phyloP scores from a whole-genome alignment of 2,329 filamentous ascomycete genomes.

The Zymoseptoria pseudotritici region DNA sequence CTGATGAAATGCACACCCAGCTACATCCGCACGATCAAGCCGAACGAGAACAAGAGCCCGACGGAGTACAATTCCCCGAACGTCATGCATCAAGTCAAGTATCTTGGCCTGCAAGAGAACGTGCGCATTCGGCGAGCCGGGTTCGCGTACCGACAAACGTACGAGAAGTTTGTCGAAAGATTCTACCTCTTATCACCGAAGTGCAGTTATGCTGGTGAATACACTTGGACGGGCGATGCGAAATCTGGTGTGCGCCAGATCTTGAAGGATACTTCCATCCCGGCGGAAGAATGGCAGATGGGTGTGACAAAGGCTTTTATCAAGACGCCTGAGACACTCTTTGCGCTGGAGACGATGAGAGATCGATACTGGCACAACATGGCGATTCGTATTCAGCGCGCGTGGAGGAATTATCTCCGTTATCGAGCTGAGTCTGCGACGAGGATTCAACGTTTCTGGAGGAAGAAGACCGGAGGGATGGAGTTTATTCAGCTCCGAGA shows the following conservation, averaged over 20 bases:
- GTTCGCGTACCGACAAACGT: constrained; percentile 93
- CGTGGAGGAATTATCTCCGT: constrained; percentile 91
- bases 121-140: constrained; percentile 93
- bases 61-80: constrained; percentile 87
- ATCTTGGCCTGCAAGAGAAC: constrained; percentile 98
- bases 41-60: constrained; percentile 96
- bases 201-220: constrained; percentile 93
- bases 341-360: constrained; percentile 94
- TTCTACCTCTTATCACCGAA: constrained; percentile 94
- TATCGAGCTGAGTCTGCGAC: constrained; percentile 90
- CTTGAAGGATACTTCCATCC: constrained; percentile 91
- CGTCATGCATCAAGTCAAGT: constrained; percentile 97
- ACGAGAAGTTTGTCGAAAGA: constrained; percentile 95
- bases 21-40: constrained; percentile 98
- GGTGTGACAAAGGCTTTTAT: constrained; percentile 96
- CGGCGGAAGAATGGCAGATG: constrained; percentile 92
- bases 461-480: constrained; percentile 81
- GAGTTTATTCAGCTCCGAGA: constrained; percentile 86
- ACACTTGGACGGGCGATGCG: constrained; percentile 86
- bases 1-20: constrained; percentile 96
- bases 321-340: constrained; percentile 93
- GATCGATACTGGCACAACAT: constrained; percentile 99
- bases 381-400: constrained; percentile 93
- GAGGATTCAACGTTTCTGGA: constrained; percentile 91
- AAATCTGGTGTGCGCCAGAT: constrained; percentile 87